These are phyloP conservation scores for Obba rivulosa DNA, from an alignment of 768 basidiomycete species.

Conservation along the genomic window DNA sequence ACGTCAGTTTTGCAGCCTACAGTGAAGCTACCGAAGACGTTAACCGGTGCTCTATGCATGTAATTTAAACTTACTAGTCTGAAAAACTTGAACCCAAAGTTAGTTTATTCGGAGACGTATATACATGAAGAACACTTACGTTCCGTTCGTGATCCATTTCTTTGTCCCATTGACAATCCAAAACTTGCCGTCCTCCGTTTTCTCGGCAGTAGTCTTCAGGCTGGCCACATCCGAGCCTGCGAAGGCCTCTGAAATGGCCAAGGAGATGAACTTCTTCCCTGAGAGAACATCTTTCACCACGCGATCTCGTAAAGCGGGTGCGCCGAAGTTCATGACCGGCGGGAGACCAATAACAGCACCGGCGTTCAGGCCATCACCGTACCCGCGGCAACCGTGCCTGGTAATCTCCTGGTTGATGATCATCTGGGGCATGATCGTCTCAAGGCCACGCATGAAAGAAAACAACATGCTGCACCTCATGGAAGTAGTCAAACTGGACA, in stretches of 20 bases:
- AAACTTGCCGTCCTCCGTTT: slow-evolving; percentile 76
- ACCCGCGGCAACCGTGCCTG: slow-evolving; percentile 68
- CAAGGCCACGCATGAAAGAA: not conserved
- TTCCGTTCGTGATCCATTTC: slow-evolving; percentile 85
- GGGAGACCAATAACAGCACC: slow-evolving; percentile 83
- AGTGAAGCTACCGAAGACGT: slow-evolving; percentile 43
- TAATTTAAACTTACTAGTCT: slow-evolving; percentile 20
- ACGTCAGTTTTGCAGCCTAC: slow-evolving; percentile 68
- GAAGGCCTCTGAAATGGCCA: slow-evolving; percentile 87
- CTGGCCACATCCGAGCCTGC: slow-evolving; percentile 85
- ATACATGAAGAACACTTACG: slow-evolving; percentile 26
- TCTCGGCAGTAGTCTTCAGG: slow-evolving; percentile 69
- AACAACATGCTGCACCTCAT: slow-evolving; percentile 42
- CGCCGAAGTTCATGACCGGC: slow-evolving; percentile 80
- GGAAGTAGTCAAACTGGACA: slow-evolving; percentile 77
- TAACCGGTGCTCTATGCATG: not conserved
- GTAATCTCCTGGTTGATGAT: slow-evolving; percentile 76
- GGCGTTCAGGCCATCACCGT: slow-evolving; percentile 71
- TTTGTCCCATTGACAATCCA: slow-evolving; percentile 86
- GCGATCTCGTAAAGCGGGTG: slow-evolving; percentile 48
- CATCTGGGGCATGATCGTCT: slow-evolving; percentile 42
- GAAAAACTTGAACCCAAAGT: slow-evolving; percentile 32
- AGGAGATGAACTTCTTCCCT: slow-evolving; percentile 78
- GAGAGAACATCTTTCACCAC: slow-evolving; percentile 60
- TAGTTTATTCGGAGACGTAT: not conserved